Evolutionary conservation across 208 protist species (phyloP).

Genomic region (Acanthamoeba sp.): DNA sequence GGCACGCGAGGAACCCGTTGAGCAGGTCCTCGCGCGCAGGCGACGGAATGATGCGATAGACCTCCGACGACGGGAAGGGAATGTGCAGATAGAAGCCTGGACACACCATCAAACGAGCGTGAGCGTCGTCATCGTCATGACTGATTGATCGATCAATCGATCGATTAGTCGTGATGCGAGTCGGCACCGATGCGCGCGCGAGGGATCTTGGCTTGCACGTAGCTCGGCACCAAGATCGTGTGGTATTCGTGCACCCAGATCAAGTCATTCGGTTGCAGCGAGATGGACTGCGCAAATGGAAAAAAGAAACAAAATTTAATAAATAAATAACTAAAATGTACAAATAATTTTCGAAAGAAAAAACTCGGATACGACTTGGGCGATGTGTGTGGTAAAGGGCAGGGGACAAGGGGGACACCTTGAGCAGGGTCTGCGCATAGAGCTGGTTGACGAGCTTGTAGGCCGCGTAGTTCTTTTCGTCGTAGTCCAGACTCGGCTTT

Average conservation of each 20-base stretch:
- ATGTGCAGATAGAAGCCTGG: slow-evolving; percentile 89
- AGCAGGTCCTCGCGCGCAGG: slow-evolving; percentile 84
- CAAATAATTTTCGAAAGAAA: too few relatives aligned
- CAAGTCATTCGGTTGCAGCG: slow-evolving; percentile 15
- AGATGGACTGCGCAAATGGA: background rate
- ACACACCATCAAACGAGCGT: too few relatives aligned
- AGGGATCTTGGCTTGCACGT: slow-evolving; percentile 25
- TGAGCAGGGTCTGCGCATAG: slow-evolving; percentile 15
- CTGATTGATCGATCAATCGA: too few relatives aligned
- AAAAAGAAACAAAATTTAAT: background rate
- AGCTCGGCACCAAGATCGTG: background rate
- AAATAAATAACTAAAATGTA: too few relatives aligned
- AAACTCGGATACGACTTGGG: too few relatives aligned
- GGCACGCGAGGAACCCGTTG: slow-evolving; percentile 83
- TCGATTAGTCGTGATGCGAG: background rate
- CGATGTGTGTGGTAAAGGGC: too few relatives aligned
- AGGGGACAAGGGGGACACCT: too few relatives aligned
- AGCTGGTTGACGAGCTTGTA: slow-evolving; percentile 54
- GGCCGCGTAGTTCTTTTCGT: slow-evolving; percentile 39
- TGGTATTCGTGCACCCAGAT: slow-evolving; percentile 63
- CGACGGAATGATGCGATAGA: slow-evolving; percentile 86
- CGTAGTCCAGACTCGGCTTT: slow-evolving; percentile 14
- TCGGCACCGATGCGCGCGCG: slow-evolving; percentile 75
- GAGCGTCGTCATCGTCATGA: too few relatives aligned
- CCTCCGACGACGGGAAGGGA: slow-evolving; percentile 87